Conservation (phyloP, 2,329 filamentous ascomycete species). For the Nemania diffusa region DNA sequence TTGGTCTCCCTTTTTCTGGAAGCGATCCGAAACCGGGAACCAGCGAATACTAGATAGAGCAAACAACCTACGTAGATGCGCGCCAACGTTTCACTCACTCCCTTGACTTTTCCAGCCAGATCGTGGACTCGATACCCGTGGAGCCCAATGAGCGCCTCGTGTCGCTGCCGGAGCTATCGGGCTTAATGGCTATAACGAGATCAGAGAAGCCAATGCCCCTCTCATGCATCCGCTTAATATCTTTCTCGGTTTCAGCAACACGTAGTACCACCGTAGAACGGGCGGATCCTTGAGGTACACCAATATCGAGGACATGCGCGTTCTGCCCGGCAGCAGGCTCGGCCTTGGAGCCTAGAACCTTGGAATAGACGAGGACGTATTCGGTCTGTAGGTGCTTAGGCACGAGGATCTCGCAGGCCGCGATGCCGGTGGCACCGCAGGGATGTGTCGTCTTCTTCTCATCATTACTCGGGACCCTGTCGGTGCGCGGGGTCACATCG, state of each 20-base stretch:
- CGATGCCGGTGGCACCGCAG: neutral
- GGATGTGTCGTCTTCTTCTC: neutral
- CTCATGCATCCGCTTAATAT: neutral
- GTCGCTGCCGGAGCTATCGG: neutral
- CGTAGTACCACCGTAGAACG: neutral
- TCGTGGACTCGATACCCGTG: neutral
- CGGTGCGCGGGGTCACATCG: neutral
- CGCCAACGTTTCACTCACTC: neutral
- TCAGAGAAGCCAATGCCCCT: neutral
- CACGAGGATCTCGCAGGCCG: neutral
- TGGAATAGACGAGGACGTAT: neutral
- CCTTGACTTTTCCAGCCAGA: neutral
- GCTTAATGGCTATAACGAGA: neutral
- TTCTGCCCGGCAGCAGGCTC: neutral
- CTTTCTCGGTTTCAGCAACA: neutral
- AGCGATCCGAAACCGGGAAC: no score
- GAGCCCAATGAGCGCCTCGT: neutral
- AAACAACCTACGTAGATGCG: neutral
- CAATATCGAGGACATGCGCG: neutral
- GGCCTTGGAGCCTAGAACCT: neutral
- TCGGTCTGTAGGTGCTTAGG: neutral
- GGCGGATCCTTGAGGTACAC: neutral
- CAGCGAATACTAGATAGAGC: no score
- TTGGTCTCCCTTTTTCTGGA: no score
- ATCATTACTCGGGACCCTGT: neutral